Conservation (phyloP, 257 asterid genomes). For the Nicotiana knightiana region DNA sequence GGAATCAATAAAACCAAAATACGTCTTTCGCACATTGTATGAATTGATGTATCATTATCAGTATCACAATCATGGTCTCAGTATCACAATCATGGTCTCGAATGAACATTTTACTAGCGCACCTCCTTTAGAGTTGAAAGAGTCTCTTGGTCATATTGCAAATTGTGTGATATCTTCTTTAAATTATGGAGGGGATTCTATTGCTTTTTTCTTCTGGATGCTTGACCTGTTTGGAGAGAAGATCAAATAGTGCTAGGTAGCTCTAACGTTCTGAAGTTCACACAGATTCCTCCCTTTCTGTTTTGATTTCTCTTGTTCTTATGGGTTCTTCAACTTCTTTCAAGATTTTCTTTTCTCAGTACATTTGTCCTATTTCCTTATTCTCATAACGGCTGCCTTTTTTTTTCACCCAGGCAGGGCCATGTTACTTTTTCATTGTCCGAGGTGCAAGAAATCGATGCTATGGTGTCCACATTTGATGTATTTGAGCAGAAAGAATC, state of each 20-base stretch:
- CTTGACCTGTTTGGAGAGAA: neutral
- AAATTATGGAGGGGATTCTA: neutral
- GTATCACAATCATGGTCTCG: neutral
- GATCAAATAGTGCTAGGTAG: neutral
- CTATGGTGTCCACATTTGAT: slow-evolving; percentile 45
- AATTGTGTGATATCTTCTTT: neutral
- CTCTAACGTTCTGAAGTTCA: neutral
- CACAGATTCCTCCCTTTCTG: neutral
- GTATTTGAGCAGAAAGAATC: slow-evolving; percentile 62
- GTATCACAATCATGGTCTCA: neutral
- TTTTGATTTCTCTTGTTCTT: neutral
- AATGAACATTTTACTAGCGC: neutral
- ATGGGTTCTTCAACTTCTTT: neutral
- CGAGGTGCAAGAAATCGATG: slow-evolving; percentile 77
- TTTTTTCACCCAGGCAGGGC: slow-evolving; percentile 60
- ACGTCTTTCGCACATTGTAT: neutral
- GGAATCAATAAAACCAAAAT: neutral
- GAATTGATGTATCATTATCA: neutral
- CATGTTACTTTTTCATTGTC: slow-evolving; percentile 55
- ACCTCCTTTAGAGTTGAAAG: neutral
- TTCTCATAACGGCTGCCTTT: neutral
- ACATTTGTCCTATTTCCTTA: neutral
- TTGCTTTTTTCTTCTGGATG: neutral
- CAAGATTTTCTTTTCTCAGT: slow-evolving; percentile 2
- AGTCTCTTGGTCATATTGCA: neutral